Percentiles rank a stretch among this genome's conserved stretches.
phyloP scores from a whole-genome alignment of 805 yeast species.

The Ogataea paradorogensis region DNA sequence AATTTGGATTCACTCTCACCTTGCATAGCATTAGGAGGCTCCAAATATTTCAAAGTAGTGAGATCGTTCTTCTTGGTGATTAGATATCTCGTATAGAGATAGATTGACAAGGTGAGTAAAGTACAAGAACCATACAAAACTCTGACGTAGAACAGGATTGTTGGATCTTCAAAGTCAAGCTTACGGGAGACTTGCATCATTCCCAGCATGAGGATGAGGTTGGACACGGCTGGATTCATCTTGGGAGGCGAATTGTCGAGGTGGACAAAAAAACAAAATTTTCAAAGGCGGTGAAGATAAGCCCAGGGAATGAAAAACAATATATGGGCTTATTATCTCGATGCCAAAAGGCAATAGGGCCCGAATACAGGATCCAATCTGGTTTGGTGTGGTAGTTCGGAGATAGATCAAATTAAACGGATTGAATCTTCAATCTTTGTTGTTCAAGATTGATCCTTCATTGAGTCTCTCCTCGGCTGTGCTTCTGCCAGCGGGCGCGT shows the following conservation, averaged over 20 bases:
- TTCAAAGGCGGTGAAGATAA: slow-evolving; percentile 8
- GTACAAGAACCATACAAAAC: slow-evolving; percentile 67
- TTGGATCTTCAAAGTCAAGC: slow-evolving; percentile 84
- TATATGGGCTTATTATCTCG: no score
- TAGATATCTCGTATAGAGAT: slow-evolving; percentile 57
- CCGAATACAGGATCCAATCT: not conserved
- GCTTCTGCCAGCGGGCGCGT: slow-evolving; percentile 11
- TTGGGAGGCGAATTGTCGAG: slow-evolving; percentile 12
- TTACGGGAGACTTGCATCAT: slow-evolving; percentile 94
- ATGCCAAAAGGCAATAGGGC: no score
- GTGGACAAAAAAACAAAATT: slow-evolving; percentile 10
- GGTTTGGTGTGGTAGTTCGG: no score
- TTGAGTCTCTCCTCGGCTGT: slow-evolving; percentile 1
- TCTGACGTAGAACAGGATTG: slow-evolving; percentile 70
- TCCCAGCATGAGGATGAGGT: slow-evolving; percentile 85
- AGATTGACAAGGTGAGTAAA: slow-evolving; percentile 58
- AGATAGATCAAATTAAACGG: no score
- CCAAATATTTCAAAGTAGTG: slow-evolving; percentile 87
- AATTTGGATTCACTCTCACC: slow-evolving; percentile 73
- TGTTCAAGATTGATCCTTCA: not conserved
- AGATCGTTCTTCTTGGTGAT: slow-evolving; percentile 80
- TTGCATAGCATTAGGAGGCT: slow-evolving; percentile 75
- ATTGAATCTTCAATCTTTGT: not conserved
- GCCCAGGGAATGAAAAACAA: not conserved
- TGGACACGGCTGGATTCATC: slow-evolving; percentile 88